Base-by-base conservation (phyloP, 2,329 filamentous ascomycete genomes). In the Nothomitra cinnamomea region DNA sequence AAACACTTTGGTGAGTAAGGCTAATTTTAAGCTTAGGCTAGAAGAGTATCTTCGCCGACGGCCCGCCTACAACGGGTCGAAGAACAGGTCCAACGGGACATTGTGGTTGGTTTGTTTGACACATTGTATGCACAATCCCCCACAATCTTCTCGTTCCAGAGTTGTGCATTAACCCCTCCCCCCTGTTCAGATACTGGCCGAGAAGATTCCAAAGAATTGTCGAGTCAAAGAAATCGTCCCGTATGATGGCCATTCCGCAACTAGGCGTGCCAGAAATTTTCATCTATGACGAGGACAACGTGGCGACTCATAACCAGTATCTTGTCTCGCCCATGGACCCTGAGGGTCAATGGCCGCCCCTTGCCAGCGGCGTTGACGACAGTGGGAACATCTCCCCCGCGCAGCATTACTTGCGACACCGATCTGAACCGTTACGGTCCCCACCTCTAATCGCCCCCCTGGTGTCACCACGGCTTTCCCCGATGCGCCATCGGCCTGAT, bases 71-170 rank as follows among this genome's bases (percentile, higher is more conserved):
- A 96, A 65, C 83, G 90, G 57, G 90, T 98, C 1, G 87, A 98
- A 61, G 90, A 98, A 67, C 87, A 92, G 60, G 87, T 96, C 43
- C 84, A 87, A 55, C 81, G 94, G 55, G 85, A 90, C 58, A 81
- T 89, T 28, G 92, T 98, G 8, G 78, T 92, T 43, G 88, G 89
- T 40, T 98, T 98, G 70, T 96, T 98, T 67, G 86, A 96, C 65
- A 96, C 89, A 13, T 68, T 92, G 70, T 89, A 70, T 68, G 77
- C 3, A 32, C 10, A 52, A 15, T 17, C 13, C n/a, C 10, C 15
- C 15, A 17, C 2, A 7, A 5, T 5, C 4, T 36, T n/a, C 51
- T 57, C 54, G 25, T 35, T 56, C 53, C 15, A 32, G 28, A 17
- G 22, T 10, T 17, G 7, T 35, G 45, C 45, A 49, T 19, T 49